phyloP scores from a whole-genome alignment of 495 filamentous ascomycete genomes.

The Aspergillus olivimuriae region DNA sequence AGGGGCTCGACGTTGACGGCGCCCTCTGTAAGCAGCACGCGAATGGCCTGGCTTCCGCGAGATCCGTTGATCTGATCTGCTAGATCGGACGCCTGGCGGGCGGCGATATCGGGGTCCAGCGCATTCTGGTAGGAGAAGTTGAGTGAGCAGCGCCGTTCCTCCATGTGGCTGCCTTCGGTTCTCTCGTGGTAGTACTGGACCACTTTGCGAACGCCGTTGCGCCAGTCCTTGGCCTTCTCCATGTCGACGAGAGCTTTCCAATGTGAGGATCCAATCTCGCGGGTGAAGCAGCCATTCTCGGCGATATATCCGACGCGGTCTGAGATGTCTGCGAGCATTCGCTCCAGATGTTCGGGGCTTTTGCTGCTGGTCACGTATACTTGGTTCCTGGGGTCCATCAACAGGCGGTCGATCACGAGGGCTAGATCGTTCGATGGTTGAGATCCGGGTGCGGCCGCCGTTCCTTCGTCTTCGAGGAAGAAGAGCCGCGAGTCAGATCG shows the following conservation, averaged over 20 bases:
- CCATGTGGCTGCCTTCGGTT: constrained; percentile 72
- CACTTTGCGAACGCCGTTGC: constrained; percentile 62
- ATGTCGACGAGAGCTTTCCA: constrained; percentile 67
- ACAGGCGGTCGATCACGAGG: constrained; percentile 60
- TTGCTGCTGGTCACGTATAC: constrained; percentile 80
- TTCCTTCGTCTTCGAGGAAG: constrained; percentile 78
- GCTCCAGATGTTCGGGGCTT: constrained; percentile 71
- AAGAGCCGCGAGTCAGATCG: constrained; percentile 58
- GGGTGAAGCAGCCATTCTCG: constrained; percentile 83
- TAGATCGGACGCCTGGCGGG: constrained; percentile 69
- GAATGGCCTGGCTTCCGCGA: constrained; percentile 67
- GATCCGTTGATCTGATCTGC: constrained; percentile 84
- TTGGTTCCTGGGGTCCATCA: constrained; percentile 61
- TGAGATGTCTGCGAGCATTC: constrained; percentile 56
- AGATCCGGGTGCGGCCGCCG: constrained; percentile 59
- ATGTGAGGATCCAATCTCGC: constrained; percentile 43
- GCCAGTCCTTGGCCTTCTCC: constrained; percentile 61
- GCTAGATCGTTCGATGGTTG: constrained; percentile 55
- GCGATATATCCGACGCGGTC: constrained; percentile 67
- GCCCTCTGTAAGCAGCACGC: constrained; percentile 63
- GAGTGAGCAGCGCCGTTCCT: constrained; percentile 69
- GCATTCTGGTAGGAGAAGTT: constrained; percentile 73
- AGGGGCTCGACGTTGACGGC: constrained; percentile 70
- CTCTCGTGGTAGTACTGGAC: constrained; percentile 79
- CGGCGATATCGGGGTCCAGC: constrained; percentile 60